A percentile compares a stretch with the other conserved stretches of the same genome.
Evolutionary conservation across 176 grass and related monocot species (phyloP).

Genomic region (Ampelocalamus luodianensis): DNA sequence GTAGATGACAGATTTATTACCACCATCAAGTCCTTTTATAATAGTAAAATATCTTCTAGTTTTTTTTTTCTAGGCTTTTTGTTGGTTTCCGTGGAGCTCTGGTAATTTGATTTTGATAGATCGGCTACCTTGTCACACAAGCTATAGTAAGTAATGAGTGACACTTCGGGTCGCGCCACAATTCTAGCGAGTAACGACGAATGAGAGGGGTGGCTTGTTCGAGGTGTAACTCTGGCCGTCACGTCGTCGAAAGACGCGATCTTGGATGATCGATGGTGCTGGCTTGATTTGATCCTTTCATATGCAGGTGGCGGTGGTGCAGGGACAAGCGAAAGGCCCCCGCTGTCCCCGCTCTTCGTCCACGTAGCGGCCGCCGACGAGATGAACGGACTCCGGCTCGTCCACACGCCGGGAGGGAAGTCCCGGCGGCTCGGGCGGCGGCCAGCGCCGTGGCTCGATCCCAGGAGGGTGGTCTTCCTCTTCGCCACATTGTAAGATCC

Average conservation of each 20-base stretch:
- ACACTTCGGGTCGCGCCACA: neutral
- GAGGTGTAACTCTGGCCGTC: neutral
- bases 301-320: conserved; percentile 27
- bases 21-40: too few relatives aligned
- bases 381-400: conserved; percentile 44
- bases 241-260: neutral
- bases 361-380: conserved; percentile 63
- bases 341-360: conserved; percentile 48
- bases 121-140: conserved; percentile 2
- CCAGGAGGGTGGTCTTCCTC: conserved; percentile 74
- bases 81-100: neutral
- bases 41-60: neutral
- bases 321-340: conserved; percentile 37
- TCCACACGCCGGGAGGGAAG: conserved; percentile 61
- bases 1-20: too few relatives aligned
- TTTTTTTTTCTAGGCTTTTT: neutral
- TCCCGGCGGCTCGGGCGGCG: conserved; percentile 58
- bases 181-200: neutral
- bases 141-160: neutral
- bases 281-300: neutral
- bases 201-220: neutral
- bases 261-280: neutral
- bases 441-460: conserved; percentile 76
- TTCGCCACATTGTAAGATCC: conserved; percentile 87
- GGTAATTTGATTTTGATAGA: conserved; percentile 3